Conservation (phyloP, 306 rosid species). For the Lotus japonicus region DNA sequence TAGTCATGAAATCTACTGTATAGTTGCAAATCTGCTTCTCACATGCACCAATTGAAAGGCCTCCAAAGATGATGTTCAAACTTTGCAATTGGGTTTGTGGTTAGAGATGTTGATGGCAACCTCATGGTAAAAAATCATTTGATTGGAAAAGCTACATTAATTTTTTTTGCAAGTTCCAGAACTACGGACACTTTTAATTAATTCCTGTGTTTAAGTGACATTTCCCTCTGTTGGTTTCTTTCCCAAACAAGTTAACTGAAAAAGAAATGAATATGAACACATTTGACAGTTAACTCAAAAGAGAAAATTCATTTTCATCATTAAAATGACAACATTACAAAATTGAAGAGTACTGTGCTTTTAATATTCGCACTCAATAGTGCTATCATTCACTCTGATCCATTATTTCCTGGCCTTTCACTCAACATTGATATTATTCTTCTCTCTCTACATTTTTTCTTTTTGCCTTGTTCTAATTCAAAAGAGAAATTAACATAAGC, state of each 20-base stretch:
- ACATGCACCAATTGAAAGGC: no score
- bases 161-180: neutral
- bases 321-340: slow-evolving; percentile 6
- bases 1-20: no score
- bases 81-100: no score
- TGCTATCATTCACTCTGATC: neutral
- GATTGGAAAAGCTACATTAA: no score
- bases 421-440: neutral
- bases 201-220: neutral
- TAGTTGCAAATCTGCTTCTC: no score
- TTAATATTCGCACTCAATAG: slow-evolving; percentile 1
- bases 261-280: neutral
- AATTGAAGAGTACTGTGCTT: neutral
- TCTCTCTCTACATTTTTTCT: neutral
- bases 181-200: neutral
- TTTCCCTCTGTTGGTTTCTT: neutral
- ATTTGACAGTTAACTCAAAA: neutral
- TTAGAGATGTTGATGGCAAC: no score
- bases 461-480: neutral
- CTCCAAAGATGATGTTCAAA: no score
- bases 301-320: neutral
- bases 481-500: neutral
- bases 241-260: neutral
- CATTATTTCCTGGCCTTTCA: neutral
- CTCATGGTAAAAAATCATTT: no score